Evolutionary conservation across 495 filamentous ascomycete genomes (phyloP).

Genomic region (Aspergillus coremiiformis): DNA sequence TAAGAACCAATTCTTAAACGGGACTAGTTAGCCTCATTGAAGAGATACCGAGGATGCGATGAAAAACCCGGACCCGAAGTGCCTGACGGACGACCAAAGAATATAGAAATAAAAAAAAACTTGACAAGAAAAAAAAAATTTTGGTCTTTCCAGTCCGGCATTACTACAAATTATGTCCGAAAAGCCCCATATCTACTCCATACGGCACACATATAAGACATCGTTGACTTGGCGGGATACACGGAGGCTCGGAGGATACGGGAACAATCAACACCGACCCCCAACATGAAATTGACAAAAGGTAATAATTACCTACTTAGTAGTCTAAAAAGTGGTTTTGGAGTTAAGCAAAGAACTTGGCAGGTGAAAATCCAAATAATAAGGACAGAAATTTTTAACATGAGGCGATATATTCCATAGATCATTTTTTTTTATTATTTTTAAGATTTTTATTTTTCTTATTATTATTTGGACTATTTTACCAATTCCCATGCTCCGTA

Average conservation of each 20-base stretch:
- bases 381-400: not conserved
- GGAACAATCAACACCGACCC: conserved; percentile 25
- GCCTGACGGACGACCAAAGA: not conserved
- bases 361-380: not conserved
- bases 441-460: not conserved
- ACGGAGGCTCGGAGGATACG: conserved; percentile 23
- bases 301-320: conserved; percentile 18
- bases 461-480: no score
- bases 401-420: no score
- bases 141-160: not conserved
- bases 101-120: not conserved
- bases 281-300: conserved; percentile 11
- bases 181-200: not conserved
- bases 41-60: not conserved
- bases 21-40: not conserved
- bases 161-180: not conserved
- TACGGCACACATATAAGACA: conserved; percentile 1
- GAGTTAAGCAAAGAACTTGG: not conserved
- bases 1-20: not conserved
- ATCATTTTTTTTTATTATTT: no score
- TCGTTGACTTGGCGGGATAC: conserved; percentile 24
- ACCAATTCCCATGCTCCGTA: no score
- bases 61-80: not conserved
- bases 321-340: conserved; percentile 1
- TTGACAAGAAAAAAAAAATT: conserved; percentile 1